Base-by-base conservation (phyloP, 164 flowering plant genomes). In the Vitis labrusca region DNA sequence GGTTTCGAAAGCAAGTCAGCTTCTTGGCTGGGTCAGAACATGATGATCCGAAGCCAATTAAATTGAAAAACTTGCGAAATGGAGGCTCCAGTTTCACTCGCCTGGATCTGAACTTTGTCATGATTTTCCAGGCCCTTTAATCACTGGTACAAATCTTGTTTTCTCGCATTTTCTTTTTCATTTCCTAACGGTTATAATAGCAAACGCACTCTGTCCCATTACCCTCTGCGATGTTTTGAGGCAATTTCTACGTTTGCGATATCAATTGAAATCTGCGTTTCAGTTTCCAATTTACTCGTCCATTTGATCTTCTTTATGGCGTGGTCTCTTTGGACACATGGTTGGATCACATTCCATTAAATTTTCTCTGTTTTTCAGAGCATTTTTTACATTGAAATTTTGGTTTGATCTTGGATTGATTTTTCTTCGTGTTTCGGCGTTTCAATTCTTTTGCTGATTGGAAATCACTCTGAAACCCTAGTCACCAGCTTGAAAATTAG, bases 181-280 rank as follows among this genome's bases (percentile, higher is more conserved):
- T 30, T 16, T 11, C 23, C 29, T 23, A 11, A 9, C 10, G 9
- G 9, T 16, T 5, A 17, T 17, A 10, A 56, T 48, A 66, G 87
- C 87, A 82, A 84, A 82, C 87, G 85, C 87, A 84, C 87, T 84
- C 87, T 82, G 87, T 84, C 87, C 85, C 85, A 13, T 54, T 67
- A 69, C 83, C 10, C 19, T 60, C 3, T 8, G 3, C 3, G 67
- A 76, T 84, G 83, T 78, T 80, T 72, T 78, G 85, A 71, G 87
- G 87, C 87, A 84, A 84, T 84, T 84, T 84, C 87, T 84, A 57
- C 85, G 87, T 82, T 82, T 84, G 87, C 85, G 55, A 84, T 0
- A 84, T 65, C 50, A 37, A 77, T 27, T 0, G 23, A 53, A 27
- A 10, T 23, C 1, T 19, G 2, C 9, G 1, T 67, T 51, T 73